Base-by-base conservation (phyloP, 768 basidiomycete genomes). In the Aureoboletus auriporus region DNA sequence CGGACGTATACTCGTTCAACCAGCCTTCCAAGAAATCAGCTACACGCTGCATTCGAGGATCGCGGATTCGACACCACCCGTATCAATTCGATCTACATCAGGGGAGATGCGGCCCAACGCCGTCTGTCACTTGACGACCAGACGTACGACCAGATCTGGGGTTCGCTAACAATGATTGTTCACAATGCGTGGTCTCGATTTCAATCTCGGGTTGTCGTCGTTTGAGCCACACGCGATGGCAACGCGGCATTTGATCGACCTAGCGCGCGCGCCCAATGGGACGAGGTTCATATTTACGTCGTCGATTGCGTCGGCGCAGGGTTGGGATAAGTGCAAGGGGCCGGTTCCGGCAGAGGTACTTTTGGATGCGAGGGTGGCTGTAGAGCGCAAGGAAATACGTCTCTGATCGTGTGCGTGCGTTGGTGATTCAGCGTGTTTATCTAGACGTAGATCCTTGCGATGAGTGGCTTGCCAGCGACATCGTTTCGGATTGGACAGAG, bases 141-240 rank as follows among this genome's bases (percentile, higher is more conserved):
- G 17, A 44, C 55, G 3, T 68, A 62, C 39, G 49, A 45, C 12
- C 49, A 62, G 66, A 52, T 74, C 9, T 59, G 60, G 11, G 49
- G 55, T 17, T 57, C 55, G 6, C 57, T 71, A 6, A 74, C 65
- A 0, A 45, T 52, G 12, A 69, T 78, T 48, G 67, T 76, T 11
- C 75, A 77, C 45, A 73, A 69, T 41, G 75, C 75, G 8, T 79
- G 78, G 78, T 65, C 63, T 79, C 23, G 75, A 79, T 57, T 77
- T 82, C 62, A 77, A 77, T 47, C 67, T 79, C 1, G 68, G 71
- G 10, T 59, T 80, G 28, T 61, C 69, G 1, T 78, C 77, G 4
- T 82, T 80, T 45, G 78, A 80, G 49, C 52, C 71, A 5, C 73
- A 78, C 53, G 62, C 82, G 30, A 63, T 59, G 16, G 75, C 75